Base-by-base conservation (phyloP, 2,329 filamentous ascomycete genomes). In the Colletotrichum scovillei region DNA sequence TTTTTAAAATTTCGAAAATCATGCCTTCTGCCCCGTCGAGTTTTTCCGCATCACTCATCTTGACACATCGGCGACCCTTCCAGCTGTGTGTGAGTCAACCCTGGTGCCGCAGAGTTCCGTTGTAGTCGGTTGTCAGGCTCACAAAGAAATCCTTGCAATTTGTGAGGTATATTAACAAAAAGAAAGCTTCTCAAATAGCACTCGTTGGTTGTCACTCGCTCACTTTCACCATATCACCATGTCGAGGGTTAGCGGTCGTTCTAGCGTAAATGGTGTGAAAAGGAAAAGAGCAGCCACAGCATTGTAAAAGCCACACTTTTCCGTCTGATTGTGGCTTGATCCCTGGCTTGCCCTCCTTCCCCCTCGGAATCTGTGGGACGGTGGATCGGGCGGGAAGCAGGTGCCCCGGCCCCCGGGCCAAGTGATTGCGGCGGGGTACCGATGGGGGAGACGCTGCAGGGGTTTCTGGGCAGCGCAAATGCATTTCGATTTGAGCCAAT, bases 1-100 rank as follows among this genome's bases (percentile, higher is more conserved):
- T 78, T 71, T 82, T 85, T 32, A 89, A 75, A n/a, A 89, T 77
- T 70, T 86, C 83, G 74, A 90, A 90, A 74, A 79, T 81, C 81
- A 84, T 83, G 62, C 74, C 77, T 56, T 75, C 69, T 24, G 46
- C 57, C 59, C 38, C 63, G 49, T 67, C 62, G 74, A 65, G 70
- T 68, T 67, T 64, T 60, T 63, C 73, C 67, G 76, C 28, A 38
- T 75, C 72, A 69, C 62, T 68, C 75, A 77, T 79, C 62, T 70
- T 79, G 66, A 32, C 68, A 71, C 69, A 64, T 59, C 46, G 42
- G 38, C 49, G 16, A 55, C 24, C 19, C 26, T n/a, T 59, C n/a
- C 11, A 42, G 12, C 14, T 12, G 57, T 26, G 28, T 42, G n/a
- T 53, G 60, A 71, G 60, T 63, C 56, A 71, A 62, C 28, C 35